A percentile compares a stretch with the other conserved stretches of the same genome.
These are phyloP conservation scores for Sclerotinia glacialis DNA, from an alignment of 2,329 filamentous ascomycete genomes.

Conservation along the genomic window DNA sequence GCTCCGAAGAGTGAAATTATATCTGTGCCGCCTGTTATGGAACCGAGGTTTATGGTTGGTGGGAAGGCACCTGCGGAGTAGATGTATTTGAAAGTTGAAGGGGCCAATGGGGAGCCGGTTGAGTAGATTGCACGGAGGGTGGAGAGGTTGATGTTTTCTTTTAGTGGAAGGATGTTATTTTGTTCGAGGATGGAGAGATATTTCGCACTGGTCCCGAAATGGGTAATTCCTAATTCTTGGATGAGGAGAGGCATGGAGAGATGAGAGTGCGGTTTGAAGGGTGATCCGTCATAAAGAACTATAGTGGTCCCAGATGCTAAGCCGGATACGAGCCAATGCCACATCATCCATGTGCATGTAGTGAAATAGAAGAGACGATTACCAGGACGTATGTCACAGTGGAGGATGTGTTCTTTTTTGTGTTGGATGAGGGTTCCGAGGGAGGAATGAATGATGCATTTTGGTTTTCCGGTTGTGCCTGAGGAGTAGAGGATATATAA, in stretches of 20 bases:
- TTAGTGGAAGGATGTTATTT: slow-evolving; percentile 58
- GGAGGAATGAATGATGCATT: slow-evolving; percentile 91
- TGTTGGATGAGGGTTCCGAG: slow-evolving; percentile 90
- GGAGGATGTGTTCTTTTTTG: slow-evolving; percentile 91
- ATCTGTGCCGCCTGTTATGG: slow-evolving; percentile 94
- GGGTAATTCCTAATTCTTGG: slow-evolving; percentile 76
- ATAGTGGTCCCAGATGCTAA: slow-evolving; percentile 80
- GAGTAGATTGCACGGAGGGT: slow-evolving; percentile 84
- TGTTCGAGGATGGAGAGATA: slow-evolving; percentile 91
- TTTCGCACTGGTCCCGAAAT: slow-evolving; percentile 93
- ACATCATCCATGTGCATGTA: slow-evolving; percentile 99
- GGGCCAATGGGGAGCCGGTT: slow-evolving; percentile 86
- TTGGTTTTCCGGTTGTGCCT: slow-evolving; percentile 82
- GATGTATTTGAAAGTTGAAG: slow-evolving; percentile 88
- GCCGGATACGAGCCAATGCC: slow-evolving; percentile 91
- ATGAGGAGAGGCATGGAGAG: slow-evolving; percentile 81
- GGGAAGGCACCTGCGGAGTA: slow-evolving; percentile 71
- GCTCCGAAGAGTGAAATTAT: slow-evolving; percentile 94
- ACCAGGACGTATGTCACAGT: slow-evolving; percentile 71
- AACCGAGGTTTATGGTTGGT: slow-evolving; percentile 75
- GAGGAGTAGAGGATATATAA: slow-evolving; percentile 93
- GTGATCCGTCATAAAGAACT: slow-evolving; percentile 88
- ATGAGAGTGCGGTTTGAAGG: slow-evolving; percentile 76
- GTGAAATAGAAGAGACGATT: slow-evolving; percentile 90
- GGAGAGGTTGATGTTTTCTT: slow-evolving; percentile 54